A percentile compares a stretch with the other conserved stretches of the same genome.
Conservation (phyloP, 2,329 filamentous ascomycete genomes). For the Pyrenophora tritici-repentis region DNA sequence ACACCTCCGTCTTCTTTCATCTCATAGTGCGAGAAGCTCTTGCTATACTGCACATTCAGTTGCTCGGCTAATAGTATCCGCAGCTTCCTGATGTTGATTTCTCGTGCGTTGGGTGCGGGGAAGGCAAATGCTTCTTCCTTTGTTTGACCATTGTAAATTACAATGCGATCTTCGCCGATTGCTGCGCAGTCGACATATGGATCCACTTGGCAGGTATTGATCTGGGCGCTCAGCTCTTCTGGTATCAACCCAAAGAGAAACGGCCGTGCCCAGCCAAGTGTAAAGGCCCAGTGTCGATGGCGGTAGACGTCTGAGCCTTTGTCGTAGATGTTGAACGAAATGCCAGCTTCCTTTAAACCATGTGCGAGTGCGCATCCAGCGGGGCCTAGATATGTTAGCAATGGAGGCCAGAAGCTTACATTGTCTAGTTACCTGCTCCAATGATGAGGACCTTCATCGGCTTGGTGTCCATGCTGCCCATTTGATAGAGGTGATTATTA, state of each 20-base stretch:
- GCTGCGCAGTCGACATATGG: conserved; percentile 36
- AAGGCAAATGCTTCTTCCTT: conserved; percentile 43
- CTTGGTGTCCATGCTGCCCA: conserved; percentile 4
- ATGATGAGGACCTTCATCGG: conserved; percentile 32
- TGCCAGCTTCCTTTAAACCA: conserved; percentile 47
- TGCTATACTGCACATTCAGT: conserved; percentile 41
- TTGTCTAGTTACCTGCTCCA: conserved; percentile 24
- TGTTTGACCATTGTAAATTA: conserved; percentile 43
- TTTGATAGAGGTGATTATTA: neutral
- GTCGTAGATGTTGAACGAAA: conserved; percentile 34
- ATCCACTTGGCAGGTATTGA: conserved; percentile 43
- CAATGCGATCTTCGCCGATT: conserved; percentile 37
- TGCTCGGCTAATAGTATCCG: conserved; percentile 44
- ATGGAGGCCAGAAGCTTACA: neutral
- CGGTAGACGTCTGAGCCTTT: conserved; percentile 36
- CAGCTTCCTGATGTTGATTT: conserved; percentile 46
- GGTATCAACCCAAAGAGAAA: conserved; percentile 40
- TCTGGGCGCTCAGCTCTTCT: conserved; percentile 27
- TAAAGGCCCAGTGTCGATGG: conserved; percentile 47
- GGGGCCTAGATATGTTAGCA: conserved; percentile 37
- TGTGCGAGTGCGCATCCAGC: conserved; percentile 51
- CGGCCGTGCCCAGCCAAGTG: conserved; percentile 42
- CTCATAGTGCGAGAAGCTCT: conserved; percentile 27
- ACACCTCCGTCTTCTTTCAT: conserved; percentile 28
- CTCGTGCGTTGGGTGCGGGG: conserved; percentile 40